phyloP scores from a whole-genome alignment of 140 eudicot genomes.

The Flaveria floridana region DNA sequence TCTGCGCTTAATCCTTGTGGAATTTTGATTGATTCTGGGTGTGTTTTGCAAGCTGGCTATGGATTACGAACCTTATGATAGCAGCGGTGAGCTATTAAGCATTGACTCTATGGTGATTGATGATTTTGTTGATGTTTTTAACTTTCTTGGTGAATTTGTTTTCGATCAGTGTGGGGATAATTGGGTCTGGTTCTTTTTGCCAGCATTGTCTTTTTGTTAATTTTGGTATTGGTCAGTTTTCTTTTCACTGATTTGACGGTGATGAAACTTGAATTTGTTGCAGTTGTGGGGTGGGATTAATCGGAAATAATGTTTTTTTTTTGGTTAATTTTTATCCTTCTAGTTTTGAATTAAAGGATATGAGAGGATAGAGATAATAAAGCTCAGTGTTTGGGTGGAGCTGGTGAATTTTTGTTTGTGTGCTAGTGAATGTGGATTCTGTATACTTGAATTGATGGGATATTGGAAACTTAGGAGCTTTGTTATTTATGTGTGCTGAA shows the following conservation, averaged over 20 bases:
- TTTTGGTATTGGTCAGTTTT: slow-evolving; percentile 11
- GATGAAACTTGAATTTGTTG: slow-evolving; percentile 13
- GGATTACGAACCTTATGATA: slow-evolving; percentile 70
- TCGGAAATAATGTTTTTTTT: slow-evolving; percentile 10
- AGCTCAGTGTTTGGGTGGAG: slow-evolving; percentile 18
- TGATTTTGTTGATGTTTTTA: background rate
- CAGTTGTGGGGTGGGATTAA: slow-evolving; percentile 20
- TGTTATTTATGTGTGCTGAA: background rate
- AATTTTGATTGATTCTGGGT: slow-evolving; percentile 19
- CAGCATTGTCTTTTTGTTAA: slow-evolving; percentile 30
- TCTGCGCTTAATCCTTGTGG: slow-evolving; percentile 18
- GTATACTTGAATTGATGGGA: background rate
- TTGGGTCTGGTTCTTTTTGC: slow-evolving; percentile 1
- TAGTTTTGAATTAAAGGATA: slow-evolving; percentile 9
- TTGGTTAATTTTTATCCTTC: background rate
- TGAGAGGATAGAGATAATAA: slow-evolving; percentile 12
- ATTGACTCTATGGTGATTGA: slow-evolving; percentile 5
- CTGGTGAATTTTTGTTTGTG: slow-evolving; percentile 10
- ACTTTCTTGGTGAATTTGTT: slow-evolving; percentile 16
- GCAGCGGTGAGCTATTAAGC: slow-evolving; percentile 58
- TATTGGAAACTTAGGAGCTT: slow-evolving; percentile 3
- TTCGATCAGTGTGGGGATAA: slow-evolving; percentile 15
- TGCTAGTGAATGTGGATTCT: slow-evolving; percentile 1
- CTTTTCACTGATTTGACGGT: too few species aligned
- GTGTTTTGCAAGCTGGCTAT: slow-evolving; percentile 57